Evolutionary conservation across 352 stramenopile species (phyloP), one percentile per base, ranked within the genome.

Genomic region (Phytophthora litchii): DNA sequence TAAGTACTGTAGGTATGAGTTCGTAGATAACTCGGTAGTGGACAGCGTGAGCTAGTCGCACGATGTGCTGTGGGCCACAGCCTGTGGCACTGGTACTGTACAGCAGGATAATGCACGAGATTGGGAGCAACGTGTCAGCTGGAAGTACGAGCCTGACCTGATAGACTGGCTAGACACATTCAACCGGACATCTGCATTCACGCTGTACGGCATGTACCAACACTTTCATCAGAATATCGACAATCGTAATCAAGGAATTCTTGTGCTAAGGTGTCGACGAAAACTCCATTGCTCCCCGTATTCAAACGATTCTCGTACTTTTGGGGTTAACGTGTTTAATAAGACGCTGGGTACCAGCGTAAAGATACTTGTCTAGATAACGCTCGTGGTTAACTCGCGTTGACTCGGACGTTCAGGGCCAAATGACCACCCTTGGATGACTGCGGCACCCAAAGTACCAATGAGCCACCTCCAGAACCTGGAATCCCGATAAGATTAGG

Each of bases 401-500:
- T 83, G 23, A 79, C 59, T 53, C 67, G 53, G 43, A 68, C 64
- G 34, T 54, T 57, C 11, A 84, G 54, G 12, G 68, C 55, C 5
- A 84, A 58, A 47, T 76, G 62, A 2, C 69, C 69, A 5, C 67
- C 59, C 0, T 47, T 41, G 3, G 61, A 66, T 21, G 60, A 62
- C 16, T 56, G 63, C 8, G 71, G 70, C 4, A 86, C 42, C 73
- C 73, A 86, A 5, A 79, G 47, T 16, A 75, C 37, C 17, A 86
- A 47, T 31, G 76, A 86, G 13, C 76, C 70, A 17, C 60, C 60
- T 11, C 60, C 45, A 1, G 53, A 60, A 25, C 60, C 46, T 12
- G 60, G 38, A 20, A 86, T 60, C 21, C 60, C 65, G 5, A 79
- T 41, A 54, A 78, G 52, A 34, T 69, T 63, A 27, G 67, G 71